Evolutionary conservation across 2,329 filamentous ascomycete species (phyloP).

Genomic region (Aureobasidium namibiae): DNA sequence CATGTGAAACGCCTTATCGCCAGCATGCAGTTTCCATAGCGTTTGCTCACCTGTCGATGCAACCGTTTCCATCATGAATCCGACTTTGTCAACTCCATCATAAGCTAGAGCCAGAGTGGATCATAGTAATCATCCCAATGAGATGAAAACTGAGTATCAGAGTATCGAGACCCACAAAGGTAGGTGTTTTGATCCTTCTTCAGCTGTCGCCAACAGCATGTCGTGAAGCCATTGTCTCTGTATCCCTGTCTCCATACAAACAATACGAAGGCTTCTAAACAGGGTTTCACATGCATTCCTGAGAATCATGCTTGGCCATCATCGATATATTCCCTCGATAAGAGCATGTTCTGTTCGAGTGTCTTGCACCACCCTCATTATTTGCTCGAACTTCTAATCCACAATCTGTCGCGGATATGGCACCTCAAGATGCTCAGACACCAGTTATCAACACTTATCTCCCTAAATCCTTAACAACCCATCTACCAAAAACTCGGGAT

Average conservation of each 20-base stretch:
- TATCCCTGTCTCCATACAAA: neutral
- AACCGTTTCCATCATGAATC: neutral
- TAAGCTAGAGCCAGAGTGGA: neutral
- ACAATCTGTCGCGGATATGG: neutral
- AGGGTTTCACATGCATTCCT: neutral
- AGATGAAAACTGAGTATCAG: no score
- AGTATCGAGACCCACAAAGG: no score
- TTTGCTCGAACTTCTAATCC: neutral
- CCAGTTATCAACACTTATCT: neutral
- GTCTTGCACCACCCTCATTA: neutral
- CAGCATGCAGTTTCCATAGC: neutral
- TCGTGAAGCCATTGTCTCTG: neutral
- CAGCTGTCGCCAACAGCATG: neutral
- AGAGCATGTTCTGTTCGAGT: neutral
- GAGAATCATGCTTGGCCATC: neutral
- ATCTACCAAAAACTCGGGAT: neutral
- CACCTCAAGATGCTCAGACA: neutral
- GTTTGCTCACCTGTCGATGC: neutral
- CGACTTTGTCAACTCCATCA: neutral
- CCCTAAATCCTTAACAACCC: neutral
- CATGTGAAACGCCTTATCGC: neutral
- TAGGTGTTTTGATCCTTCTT: neutral
- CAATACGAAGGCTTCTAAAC: neutral
- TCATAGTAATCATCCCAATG: no score
- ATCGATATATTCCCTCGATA: neutral